Evolutionary conservation across 2,329 filamentous ascomycete genomes (phyloP), one percentile per base, ranked within the genome.

Genomic region (Neophaeococcomyces aloes): DNA sequence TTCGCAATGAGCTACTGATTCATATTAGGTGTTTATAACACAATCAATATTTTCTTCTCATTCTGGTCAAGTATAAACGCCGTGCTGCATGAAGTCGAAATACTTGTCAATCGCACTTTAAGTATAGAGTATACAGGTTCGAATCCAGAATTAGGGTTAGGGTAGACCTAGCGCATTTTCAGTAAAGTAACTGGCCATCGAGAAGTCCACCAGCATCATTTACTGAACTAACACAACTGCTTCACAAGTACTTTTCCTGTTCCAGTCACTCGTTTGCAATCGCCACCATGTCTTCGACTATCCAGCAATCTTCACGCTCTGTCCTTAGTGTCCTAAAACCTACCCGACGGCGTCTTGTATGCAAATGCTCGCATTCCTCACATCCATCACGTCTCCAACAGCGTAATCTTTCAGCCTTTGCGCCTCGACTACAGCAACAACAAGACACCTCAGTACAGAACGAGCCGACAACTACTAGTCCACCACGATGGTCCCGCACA

Each of bases 401-500:
- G 19, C 49, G 53, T 23, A 35, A 45, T 51, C 47, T 53, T n/a
- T 52, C 49, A 14, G 48, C 53, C 1, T 47, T 41, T 7, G 31
- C 43, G 35, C 23, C 48, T 29, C 23, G 10, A 27, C 23, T 27
- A 27, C 23, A 27, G 23, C 44, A 49, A 18, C 36, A 50, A 47
- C 47, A 55, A 15, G 47, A 53, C 8, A 46, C 48, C 8, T 18
- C 37, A 3, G 34, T 30, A 30, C 31, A 17, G n/a, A 14, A 8
- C 27, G 8, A 15, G 5, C 15, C 15, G 11, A 27, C 30, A 17
- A 30, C 7, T 19, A 11, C 47, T 10, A 19, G 15, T 8, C 30
- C 45, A 52, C 81, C 81, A 39, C 71, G 82, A 67, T 87, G 83
- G 83, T 71, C 75, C 8, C 72, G 79, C 56, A 87, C 83, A 6